phyloP scores from a whole-genome alignment of 257 asterid genomes.

The Nemophila menziesii region DNA sequence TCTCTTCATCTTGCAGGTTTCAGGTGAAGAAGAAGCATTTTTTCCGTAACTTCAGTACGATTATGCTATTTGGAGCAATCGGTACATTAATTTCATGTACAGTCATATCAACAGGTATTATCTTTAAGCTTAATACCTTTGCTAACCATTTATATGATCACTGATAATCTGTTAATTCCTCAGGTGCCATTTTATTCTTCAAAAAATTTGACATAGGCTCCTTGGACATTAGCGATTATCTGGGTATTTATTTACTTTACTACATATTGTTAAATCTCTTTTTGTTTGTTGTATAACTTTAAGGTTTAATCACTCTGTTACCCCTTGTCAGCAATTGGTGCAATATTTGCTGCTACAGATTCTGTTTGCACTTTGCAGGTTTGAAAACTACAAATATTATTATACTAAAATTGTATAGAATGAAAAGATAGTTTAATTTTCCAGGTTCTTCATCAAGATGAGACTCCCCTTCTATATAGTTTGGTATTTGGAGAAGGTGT shows the following conservation, averaged over 20 bases:
- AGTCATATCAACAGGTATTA: conserved; percentile 28
- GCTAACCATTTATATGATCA: not conserved
- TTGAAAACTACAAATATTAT: not conserved
- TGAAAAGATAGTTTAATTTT: conserved; percentile 2
- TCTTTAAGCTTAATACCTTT: not conserved
- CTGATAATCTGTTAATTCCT: not conserved
- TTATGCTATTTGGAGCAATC: conserved; percentile 32
- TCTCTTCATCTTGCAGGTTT: conserved; percentile 18
- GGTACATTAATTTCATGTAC: conserved; percentile 33
- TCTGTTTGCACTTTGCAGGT: conserved; percentile 48
- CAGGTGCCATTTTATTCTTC: conserved; percentile 22
- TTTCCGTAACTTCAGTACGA: conserved; percentile 37
- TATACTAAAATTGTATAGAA: not conserved
- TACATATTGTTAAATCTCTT: not conserved
- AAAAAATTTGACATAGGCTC: conserved; percentile 17
- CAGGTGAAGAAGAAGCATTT: conserved; percentile 42
- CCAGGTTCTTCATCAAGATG: conserved; percentile 39
- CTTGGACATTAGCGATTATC: conserved; percentile 33
- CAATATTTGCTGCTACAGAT: conserved; percentile 41
- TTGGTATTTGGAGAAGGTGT: conserved; percentile 42
- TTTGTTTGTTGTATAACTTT: not conserved
- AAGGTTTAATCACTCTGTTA: not conserved
- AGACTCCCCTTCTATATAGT: conserved; percentile 41
- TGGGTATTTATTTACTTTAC: conserved; percentile 22
- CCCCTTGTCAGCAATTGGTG: conserved; percentile 26